Evolutionary conservation across 2,329 filamentous ascomycete species (phyloP).

Genomic region (Diaporthe aspalathi): DNA sequence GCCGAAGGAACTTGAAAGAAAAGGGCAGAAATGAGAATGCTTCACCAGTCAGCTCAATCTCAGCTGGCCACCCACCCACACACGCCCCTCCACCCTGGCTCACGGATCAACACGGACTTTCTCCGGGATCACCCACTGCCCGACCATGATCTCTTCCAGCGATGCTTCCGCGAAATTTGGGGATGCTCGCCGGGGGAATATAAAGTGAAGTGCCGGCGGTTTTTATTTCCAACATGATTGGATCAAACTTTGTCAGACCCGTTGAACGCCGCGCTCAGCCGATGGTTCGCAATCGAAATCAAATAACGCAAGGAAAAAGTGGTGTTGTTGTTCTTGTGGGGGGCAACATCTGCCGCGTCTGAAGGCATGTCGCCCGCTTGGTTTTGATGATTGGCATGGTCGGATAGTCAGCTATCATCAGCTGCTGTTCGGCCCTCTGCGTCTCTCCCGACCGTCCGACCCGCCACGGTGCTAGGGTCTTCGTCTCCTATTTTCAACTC

Average conservation of each 20-base stretch:
- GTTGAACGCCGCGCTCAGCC: conserved; percentile 39
- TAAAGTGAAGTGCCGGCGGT: conserved; percentile 5
- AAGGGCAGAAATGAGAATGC: too few species aligned
- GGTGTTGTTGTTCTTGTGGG: conserved; percentile 13
- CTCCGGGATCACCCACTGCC: not conserved
- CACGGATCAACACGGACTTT: not conserved
- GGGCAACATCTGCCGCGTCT: not conserved
- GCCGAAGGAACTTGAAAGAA: not conserved
- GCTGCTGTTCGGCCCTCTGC: not conserved
- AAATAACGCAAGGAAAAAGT: conserved; percentile 35
- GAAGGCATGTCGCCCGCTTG: not conserved
- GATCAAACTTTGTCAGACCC: conserved; percentile 31
- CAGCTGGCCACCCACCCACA: not conserved
- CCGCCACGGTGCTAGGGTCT: not conserved
- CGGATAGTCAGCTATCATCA: conserved; percentile 22
- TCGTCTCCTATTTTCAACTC: conserved; percentile 41
- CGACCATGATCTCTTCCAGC: not conserved
- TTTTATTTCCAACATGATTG: conserved; percentile 13
- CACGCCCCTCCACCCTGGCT: not conserved
- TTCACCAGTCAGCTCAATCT: not conserved
- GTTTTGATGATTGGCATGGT: conserved; percentile 6
- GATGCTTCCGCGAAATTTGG: not conserved
- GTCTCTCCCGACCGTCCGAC: not conserved
- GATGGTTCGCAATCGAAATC: conserved; percentile 32
- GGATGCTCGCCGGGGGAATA: not conserved